Percentiles rank a stretch among this genome's conserved stretches.
These are phyloP conservation scores for Cytospora chrysosperma DNA, from an alignment of 2,329 filamentous ascomycete genomes.

Conservation along the genomic window DNA sequence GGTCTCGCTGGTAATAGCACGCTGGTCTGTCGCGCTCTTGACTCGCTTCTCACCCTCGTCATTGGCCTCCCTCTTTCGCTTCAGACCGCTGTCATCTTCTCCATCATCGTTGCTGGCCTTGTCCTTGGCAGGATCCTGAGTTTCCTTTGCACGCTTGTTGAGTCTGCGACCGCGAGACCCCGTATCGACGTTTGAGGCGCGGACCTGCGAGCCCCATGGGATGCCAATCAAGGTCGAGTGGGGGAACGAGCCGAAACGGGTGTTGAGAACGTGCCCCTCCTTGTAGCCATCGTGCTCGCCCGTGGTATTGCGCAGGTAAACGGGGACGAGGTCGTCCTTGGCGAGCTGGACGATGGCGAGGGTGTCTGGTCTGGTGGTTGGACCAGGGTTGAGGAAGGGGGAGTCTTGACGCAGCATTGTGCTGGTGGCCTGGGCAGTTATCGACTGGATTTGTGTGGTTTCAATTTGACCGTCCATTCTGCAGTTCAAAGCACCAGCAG, in stretches of 20 bases:
- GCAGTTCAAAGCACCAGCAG: background rate
- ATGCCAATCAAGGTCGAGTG: slow-evolving; percentile 74
- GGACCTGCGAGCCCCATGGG: slow-evolving; percentile 89
- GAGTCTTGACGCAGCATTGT: slow-evolving; percentile 50
- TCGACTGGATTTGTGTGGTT: background rate
- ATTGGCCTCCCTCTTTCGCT: slow-evolving; percentile 31
- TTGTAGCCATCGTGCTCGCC: slow-evolving; percentile 69
- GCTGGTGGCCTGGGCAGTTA: slow-evolving; percentile 20
- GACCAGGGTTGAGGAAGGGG: slow-evolving; percentile 74
- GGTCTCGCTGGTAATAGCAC: slow-evolving; percentile 17
- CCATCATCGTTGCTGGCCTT: slow-evolving; percentile 25
- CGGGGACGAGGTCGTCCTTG: slow-evolving; percentile 78
- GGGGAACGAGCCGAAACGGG: slow-evolving; percentile 87
- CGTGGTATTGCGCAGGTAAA: slow-evolving; percentile 63
- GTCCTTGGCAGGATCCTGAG: slow-evolving; percentile 37
- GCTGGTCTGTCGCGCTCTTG: slow-evolving; percentile 22
- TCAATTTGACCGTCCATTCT: background rate
- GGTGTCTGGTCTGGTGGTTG: slow-evolving; percentile 59
- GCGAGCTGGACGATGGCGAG: slow-evolving; percentile 87
- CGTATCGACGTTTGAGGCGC: slow-evolving; percentile 86
- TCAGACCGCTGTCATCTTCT: slow-evolving; percentile 32
- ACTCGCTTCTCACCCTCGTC: slow-evolving; percentile 34
- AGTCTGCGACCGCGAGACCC: slow-evolving; percentile 76
- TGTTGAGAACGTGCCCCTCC: slow-evolving; percentile 81
- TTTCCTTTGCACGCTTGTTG: slow-evolving; percentile 42